phyloP scores from a whole-genome alignment of 176 grass and related monocot genomes.

The Hordeum marinum region DNA sequence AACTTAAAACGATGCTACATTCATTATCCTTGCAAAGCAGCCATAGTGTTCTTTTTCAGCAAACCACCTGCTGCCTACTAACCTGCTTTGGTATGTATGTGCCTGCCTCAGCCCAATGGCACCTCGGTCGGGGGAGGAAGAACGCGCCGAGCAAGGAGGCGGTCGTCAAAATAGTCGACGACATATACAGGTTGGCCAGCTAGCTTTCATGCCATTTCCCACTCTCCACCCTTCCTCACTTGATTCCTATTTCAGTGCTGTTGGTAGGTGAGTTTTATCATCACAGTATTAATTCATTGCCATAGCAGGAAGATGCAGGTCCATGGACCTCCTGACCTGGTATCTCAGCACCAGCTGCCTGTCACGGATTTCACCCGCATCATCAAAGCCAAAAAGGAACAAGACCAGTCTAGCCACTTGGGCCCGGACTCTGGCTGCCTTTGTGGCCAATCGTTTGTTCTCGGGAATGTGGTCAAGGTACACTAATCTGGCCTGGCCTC shows the following conservation, averaged over 20 bases:
- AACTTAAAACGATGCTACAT: not conserved
- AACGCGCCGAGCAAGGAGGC: constrained; percentile 33
- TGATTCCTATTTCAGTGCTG: not conserved
- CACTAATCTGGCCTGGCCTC: not conserved
- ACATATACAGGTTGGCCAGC: constrained; percentile 42
- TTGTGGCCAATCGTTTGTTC: constrained; percentile 33
- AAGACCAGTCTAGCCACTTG: not conserved
- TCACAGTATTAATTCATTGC: not conserved
- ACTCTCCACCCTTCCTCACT: not conserved
- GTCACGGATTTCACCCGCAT: constrained; percentile 26
- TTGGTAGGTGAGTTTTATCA: not conserved
- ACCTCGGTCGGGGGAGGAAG: constrained; percentile 32
- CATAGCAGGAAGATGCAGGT: constrained; percentile 57
- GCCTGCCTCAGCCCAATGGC: not conserved
- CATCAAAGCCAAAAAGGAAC: constrained; percentile 44
- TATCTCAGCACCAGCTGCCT: constrained; percentile 31
- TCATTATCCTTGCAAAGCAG: too few relatives aligned
- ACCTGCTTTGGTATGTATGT: not conserved
- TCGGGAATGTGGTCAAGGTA: constrained; percentile 47
- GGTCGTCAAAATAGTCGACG: constrained; percentile 50
- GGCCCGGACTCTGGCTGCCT: constrained; percentile 26
- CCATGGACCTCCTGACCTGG: constrained; percentile 35
- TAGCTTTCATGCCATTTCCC: not conserved
- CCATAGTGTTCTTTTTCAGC: too few relatives aligned
- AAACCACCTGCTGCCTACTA: too few relatives aligned